Evolutionary conservation across 371 early-diverging fungal species (phyloP).

Genomic region (Smittium mucronatum): DNA sequence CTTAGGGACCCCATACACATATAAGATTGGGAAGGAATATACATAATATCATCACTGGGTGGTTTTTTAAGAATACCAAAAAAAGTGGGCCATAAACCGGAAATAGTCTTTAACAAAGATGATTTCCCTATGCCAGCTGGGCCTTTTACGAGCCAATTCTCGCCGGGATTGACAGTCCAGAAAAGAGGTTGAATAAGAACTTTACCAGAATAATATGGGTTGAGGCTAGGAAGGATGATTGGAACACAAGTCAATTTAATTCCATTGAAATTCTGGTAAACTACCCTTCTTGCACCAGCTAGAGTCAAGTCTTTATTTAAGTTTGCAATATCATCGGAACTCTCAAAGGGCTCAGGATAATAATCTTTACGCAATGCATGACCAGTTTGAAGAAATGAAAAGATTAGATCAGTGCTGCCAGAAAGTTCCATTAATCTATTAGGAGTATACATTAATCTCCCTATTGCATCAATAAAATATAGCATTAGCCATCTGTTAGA

Average conservation of each 20-base stretch:
- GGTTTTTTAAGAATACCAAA: constrained; percentile 69
- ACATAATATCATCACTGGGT: constrained; percentile 63
- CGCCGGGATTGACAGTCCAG: constrained; percentile 72
- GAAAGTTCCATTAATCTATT: constrained; percentile 74
- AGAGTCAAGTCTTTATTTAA: constrained; percentile 29
- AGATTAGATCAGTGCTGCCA: constrained; percentile 79
- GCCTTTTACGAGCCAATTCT: constrained; percentile 76
- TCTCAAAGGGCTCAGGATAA: constrained; percentile 36
- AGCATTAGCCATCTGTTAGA: constrained; percentile 82
- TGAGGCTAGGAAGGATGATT: constrained; percentile 75
- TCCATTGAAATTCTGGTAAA: constrained; percentile 45
- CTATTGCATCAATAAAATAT: constrained; percentile 74
- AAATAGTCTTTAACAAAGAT: constrained; percentile 85
- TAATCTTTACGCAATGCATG: constrained; percentile 53
- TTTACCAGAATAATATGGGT: constrained; percentile 57
- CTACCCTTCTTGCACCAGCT: constrained; percentile 16
- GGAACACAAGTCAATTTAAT: constrained; percentile 79
- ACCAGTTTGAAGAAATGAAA: constrained; percentile 58
- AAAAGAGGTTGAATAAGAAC: constrained; percentile 68
- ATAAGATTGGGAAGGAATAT: constrained; percentile 90
- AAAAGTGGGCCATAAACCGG: constrained; percentile 68
- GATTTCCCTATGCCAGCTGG: constrained; percentile 90
- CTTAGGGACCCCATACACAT: constrained; percentile 80
- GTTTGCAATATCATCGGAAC: not conserved
- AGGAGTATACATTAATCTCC: constrained; percentile 64